Percentiles rank a stretch among this genome's conserved stretches.
Conservation (phyloP, 495 filamentous ascomycete species). For the Xylaria intraflava region DNA sequence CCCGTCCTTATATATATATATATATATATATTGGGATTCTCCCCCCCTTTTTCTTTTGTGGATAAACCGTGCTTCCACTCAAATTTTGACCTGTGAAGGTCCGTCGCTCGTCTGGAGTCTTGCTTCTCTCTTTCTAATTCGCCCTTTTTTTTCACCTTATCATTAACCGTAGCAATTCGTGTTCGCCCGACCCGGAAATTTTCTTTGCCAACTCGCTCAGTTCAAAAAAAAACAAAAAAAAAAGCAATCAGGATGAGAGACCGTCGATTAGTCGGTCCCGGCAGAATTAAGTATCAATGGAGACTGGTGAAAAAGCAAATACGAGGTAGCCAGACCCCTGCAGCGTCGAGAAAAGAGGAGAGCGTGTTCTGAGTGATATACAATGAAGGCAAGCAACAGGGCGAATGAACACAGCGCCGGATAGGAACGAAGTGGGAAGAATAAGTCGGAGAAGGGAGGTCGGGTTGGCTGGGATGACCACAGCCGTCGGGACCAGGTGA, state of each 20-base stretch:
- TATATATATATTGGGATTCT: too few relatives aligned
- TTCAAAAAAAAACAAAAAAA: neutral
- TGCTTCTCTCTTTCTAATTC: slow-evolving; percentile 15
- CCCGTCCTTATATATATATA: slow-evolving; percentile 2
- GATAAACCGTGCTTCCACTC: neutral
- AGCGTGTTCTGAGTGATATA: slow-evolving; percentile 29
- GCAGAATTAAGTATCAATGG: slow-evolving; percentile 8
- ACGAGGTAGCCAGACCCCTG: slow-evolving; percentile 45
- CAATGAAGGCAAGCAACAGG: slow-evolving; percentile 43
- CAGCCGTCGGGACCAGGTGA: slow-evolving; percentile 26
- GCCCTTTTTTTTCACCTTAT: slow-evolving; percentile 13
- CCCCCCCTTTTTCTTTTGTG: slow-evolving; percentile 10
- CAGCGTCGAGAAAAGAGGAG: slow-evolving; percentile 21
- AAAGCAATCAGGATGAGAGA: neutral
- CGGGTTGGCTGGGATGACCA: slow-evolving; percentile 23
- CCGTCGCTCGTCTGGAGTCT: slow-evolving; percentile 17
- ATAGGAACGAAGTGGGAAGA: slow-evolving; percentile 27
- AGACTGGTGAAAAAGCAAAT: slow-evolving; percentile 19
- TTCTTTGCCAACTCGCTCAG: neutral
- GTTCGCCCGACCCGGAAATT: neutral
- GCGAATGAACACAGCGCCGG: slow-evolving; percentile 41
- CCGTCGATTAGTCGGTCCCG: neutral
- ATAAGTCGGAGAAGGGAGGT: too few relatives aligned
- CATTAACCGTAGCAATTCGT: slow-evolving; percentile 7
- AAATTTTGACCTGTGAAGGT: slow-evolving; percentile 7